These are phyloP conservation scores for Kalaharituber pfeilii DNA, from an alignment of 2,329 filamentous ascomycete species.

Conservation along the genomic window DNA sequence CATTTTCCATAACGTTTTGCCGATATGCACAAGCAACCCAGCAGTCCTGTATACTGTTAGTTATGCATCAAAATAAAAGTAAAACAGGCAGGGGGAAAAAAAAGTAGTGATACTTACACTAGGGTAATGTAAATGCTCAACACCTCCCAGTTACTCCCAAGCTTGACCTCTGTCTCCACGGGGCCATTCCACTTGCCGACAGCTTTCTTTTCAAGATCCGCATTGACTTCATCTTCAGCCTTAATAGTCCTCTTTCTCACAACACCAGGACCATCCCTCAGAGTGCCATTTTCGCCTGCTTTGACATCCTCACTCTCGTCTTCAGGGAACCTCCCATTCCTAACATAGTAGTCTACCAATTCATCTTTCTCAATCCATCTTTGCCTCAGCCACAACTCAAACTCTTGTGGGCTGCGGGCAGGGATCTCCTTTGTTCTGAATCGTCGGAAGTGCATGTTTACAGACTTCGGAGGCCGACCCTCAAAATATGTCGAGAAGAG, in stretches of 20 bases:
- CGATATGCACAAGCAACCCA: not conserved
- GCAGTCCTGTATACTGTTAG: not conserved
- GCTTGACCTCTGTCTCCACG: conserved; percentile 42
- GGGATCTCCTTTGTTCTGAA: conserved; percentile 70
- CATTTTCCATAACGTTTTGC: not conserved
- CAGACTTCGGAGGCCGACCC: conserved; percentile 76
- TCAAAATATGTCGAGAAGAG: conserved; percentile 74
- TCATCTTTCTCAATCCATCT: conserved; percentile 88
- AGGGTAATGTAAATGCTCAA: conserved; percentile 38
- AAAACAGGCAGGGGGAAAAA: not conserved
- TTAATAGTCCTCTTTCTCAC: conserved; percentile 7
- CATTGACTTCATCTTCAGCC: not conserved
- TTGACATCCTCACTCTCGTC: conserved; percentile 32
- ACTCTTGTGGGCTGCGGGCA: conserved; percentile 51
- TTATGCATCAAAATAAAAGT: not conserved
- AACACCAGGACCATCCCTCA: conserved; percentile 7
- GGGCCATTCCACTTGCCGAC: conserved; percentile 27
- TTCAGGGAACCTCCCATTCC: conserved; percentile 62
- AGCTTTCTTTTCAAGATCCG: too few species aligned
- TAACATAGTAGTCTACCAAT: conserved; percentile 64
- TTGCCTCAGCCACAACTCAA: conserved; percentile 69
- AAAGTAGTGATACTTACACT: conserved; percentile 19
- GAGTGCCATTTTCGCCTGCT: conserved; percentile 9
- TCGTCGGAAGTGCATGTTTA: conserved; percentile 91
- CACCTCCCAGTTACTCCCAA: conserved; percentile 39